Conservation (phyloP, 306 rosid species). For the Begonia fuchsioides region DNA sequence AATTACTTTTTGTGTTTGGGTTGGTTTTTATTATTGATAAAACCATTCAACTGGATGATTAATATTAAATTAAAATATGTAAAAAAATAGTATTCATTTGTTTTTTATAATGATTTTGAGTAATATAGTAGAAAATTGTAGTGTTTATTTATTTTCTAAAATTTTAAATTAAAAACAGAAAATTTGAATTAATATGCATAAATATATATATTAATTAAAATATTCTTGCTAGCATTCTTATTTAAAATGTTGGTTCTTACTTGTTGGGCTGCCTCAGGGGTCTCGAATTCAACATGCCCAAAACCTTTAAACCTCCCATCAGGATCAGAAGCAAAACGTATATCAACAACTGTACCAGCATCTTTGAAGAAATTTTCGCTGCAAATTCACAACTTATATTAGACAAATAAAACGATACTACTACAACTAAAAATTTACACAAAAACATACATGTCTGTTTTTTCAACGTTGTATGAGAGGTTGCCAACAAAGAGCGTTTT, state of each 20-base stretch:
- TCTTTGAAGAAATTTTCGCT: conserved; percentile 64
- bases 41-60: too few species aligned
- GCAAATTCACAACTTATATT: conserved; percentile 2
- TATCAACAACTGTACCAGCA: conserved; percentile 51
- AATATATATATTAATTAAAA: too few species aligned
- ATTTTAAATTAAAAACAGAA: too few species aligned
- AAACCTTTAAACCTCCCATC: conserved; percentile 56
- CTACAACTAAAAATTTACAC: background rate
- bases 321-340: conserved; percentile 33
- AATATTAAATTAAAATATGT: too few species aligned
- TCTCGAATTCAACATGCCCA: conserved; percentile 78
- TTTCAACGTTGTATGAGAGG: conserved; percentile 29
- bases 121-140: too few species aligned
- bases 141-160: too few species aligned
- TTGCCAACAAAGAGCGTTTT: conserved; percentile 76
- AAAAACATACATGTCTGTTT: conserved; percentile 51
- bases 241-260: conserved; percentile 14
- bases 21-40: too few species aligned
- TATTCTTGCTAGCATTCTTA: too few species aligned
- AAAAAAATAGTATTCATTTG: too few species aligned
- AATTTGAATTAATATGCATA: too few species aligned
- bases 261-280: conserved; percentile 37
- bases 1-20: too few species aligned
- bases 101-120: too few species aligned
- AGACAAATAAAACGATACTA: background rate